Evolutionary conservation across 139 green algal genomes (phyloP), one percentile per base, ranked within the genome.

Genomic region (Zygnema cylindricum): DNA sequence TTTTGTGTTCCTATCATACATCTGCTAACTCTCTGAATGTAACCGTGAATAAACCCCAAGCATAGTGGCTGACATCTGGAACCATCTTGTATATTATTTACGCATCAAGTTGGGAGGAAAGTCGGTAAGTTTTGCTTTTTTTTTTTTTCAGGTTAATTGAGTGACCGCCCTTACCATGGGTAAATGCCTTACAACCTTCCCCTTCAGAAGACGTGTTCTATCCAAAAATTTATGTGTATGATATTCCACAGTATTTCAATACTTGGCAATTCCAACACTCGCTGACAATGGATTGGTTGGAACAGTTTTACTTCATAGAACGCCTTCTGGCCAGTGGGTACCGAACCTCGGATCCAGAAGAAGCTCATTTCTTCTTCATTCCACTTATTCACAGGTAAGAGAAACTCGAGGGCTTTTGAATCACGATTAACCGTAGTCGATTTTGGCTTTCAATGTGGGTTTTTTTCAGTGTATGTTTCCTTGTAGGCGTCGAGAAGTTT

Each of bases 341-440:
- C 84, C 77, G 85, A 30, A 91, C 85, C 1, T 22, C 32, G 32
- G 42, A 92, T 75, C 49, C 71, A 43, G 85, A 92, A 69, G 85
- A 92, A 38, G 89, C 89, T 1, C 84, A 92, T 1, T 90, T 87
- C 75, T 93, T 90, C 78, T 92, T 76, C 38, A 63, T 91, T 21
- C 89, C 89, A 1, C 57, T 90, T 11, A 73, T 92, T 2, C n/a
- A 85, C 2, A 32, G 79, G 39, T 76, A 42, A 0, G 82, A 23
- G 11, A 16, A 23, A 16, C 36, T 63, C 49, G 7, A 63, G 16
- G 7, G 7, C 49, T n/a, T n/a, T n/a, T n/a, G n/a, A n/a, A n/a
- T n/a, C n/a, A n/a, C 49, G 7, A 16, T 16, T 25, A 63, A 63
- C 49, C 49, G 16, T 63, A 16, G 49, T 63, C 16, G 7, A 16